These are phyloP conservation scores for Butyriboletus loyo DNA, from an alignment of 768 basidiomycete species.

Conservation along the genomic window DNA sequence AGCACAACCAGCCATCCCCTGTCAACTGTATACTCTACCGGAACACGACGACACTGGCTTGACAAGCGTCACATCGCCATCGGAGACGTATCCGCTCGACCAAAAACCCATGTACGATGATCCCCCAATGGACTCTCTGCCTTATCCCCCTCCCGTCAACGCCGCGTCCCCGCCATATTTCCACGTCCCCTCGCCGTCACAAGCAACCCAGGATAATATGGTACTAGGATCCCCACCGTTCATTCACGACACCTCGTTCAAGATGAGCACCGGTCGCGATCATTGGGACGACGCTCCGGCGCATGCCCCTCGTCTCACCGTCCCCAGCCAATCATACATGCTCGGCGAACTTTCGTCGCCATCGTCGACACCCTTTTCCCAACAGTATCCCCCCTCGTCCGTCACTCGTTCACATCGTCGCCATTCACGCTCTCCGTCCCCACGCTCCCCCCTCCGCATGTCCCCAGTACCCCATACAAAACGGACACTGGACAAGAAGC, in stretches of 20 bases:
- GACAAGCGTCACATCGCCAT: not conserved
- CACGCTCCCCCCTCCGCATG: constrained; percentile 14
- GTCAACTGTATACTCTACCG: constrained; percentile 12
- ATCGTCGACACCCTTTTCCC: constrained; percentile 5
- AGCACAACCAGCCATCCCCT: constrained; percentile 10
- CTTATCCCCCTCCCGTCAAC: constrained; percentile 26
- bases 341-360: constrained; percentile 15
- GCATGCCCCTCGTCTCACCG: not conserved
- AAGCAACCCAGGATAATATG: constrained; percentile 12
- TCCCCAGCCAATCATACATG: constrained; percentile 19
- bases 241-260: constrained; percentile 8
- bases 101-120: constrained; percentile 13
- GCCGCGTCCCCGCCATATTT: constrained; percentile 23
- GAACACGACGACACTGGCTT: constrained; percentile 14
- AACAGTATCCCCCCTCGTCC: constrained; percentile 13
- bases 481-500: constrained; percentile 46
- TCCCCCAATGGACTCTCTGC: constrained; percentile 33
- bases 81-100: constrained; percentile 1
- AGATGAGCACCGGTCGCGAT: constrained; percentile 7
- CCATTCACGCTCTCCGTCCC: constrained; percentile 29
- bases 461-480: constrained; percentile 25
- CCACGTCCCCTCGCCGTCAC: constrained; percentile 5
- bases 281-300: constrained; percentile 21
- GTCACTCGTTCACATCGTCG: constrained; percentile 18
- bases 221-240: constrained; percentile 14